phyloP scores from a whole-genome alignment of 768 basidiomycete genomes.

The Serendipita sp. region DNA sequence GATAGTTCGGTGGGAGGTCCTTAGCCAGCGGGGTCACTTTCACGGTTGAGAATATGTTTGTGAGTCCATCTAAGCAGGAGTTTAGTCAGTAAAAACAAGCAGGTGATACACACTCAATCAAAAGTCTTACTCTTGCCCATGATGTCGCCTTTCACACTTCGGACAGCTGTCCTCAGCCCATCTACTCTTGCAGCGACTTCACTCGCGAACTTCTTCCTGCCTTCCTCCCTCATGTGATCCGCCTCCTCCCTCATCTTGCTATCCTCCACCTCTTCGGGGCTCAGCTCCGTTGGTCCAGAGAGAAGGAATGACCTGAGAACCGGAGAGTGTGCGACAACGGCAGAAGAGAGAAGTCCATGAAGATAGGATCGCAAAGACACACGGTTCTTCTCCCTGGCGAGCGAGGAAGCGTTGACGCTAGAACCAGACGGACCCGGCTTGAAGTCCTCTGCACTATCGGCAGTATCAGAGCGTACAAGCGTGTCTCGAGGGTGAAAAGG shows the following conservation, averaged over 20 bases:
- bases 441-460: slow-evolving; percentile 13
- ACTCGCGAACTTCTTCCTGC: slow-evolving; percentile 63
- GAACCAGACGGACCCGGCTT: slow-evolving; percentile 8
- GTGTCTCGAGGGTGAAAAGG: background rate
- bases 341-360: slow-evolving; percentile 56
- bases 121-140: slow-evolving; percentile 57
- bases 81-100: slow-evolving; percentile 5
- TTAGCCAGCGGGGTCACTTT: slow-evolving; percentile 62
- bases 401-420: slow-evolving; percentile 22
- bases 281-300: slow-evolving; percentile 54
- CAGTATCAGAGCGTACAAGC: slow-evolving; percentile 15
- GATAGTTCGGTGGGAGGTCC: slow-evolving; percentile 68
- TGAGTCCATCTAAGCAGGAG: slow-evolving; percentile 60
- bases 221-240: slow-evolving; percentile 75
- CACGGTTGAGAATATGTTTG: slow-evolving; percentile 75
- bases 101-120: background rate
- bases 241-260: slow-evolving; percentile 70
- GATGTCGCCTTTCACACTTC: slow-evolving; percentile 85
- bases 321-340: slow-evolving; percentile 66
- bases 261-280: slow-evolving; percentile 63
- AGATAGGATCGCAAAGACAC: slow-evolving; percentile 88
- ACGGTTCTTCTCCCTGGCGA: slow-evolving; percentile 87
- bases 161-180: slow-evolving; percentile 64
- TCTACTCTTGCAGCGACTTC: slow-evolving; percentile 84
- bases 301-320: slow-evolving; percentile 77